Evolutionary conservation across 768 basidiomycete genomes (phyloP).

Genomic region (Leccinum uliginosum): DNA sequence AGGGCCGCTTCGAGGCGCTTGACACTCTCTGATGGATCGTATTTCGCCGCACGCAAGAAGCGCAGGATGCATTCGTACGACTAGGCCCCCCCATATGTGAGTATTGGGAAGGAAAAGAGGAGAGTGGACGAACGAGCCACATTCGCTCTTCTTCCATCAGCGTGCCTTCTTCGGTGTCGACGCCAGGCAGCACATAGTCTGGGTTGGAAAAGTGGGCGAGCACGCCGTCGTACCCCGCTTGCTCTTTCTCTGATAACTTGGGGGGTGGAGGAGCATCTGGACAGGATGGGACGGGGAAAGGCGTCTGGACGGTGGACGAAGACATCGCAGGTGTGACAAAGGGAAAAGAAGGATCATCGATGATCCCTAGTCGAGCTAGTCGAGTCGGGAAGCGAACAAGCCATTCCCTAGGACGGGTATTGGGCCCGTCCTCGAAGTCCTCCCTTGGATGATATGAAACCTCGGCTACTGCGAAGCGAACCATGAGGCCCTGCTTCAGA

Average conservation of each 20-base stretch:
- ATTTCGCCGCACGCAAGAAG: slow-evolving; percentile 77
- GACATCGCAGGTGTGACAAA: slow-evolving; percentile 6
- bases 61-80: slow-evolving; percentile 72
- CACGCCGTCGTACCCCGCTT: slow-evolving; percentile 48
- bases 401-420: too few relatives aligned
- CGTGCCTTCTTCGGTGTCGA: slow-evolving; percentile 36
- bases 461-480: background rate
- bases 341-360: background rate
- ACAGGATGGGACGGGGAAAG: slow-evolving; percentile 23
- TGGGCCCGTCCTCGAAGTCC: too few relatives aligned
- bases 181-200: slow-evolving; percentile 48
- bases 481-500: too few relatives aligned
- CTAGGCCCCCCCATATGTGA: slow-evolving; percentile 12
- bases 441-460: background rate
- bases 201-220: slow-evolving; percentile 52
- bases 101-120: slow-evolving; percentile 9
- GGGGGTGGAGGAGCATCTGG: slow-evolving; percentile 31
- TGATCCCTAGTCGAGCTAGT: background rate
- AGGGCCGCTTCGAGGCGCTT: slow-evolving; percentile 67
- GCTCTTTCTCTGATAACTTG: slow-evolving; percentile 41
- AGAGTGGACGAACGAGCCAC: slow-evolving; percentile 54
- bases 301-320: slow-evolving; percentile 11
- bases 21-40: slow-evolving; percentile 55
- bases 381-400: background rate
- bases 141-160: slow-evolving; percentile 68